These are phyloP conservation scores for Incumbomyces lentus DNA, from an alignment of 2,329 filamentous ascomycete species.

Conservation along the genomic window DNA sequence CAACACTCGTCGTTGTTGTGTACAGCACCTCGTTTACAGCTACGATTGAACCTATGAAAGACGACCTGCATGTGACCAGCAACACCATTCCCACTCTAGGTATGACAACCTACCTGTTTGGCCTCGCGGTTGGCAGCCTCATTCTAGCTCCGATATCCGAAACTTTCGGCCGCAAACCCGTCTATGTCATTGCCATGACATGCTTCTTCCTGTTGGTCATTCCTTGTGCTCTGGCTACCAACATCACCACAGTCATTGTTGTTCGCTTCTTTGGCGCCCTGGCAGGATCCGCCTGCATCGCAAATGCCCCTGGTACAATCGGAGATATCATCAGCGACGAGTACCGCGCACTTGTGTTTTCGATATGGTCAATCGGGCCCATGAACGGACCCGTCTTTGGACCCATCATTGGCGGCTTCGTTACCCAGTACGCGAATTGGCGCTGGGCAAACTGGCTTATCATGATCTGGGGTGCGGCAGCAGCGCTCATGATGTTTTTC, in stretches of 20 bases:
- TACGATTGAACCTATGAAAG: slow-evolving; percentile 56
- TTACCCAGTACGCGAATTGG: slow-evolving; percentile 63
- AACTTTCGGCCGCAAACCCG: slow-evolving; percentile 37
- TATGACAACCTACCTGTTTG: slow-evolving; percentile 67
- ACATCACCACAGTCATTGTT: slow-evolving; percentile 57
- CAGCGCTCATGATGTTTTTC: slow-evolving; percentile 48
- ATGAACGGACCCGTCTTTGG: slow-evolving; percentile 54
- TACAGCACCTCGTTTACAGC: slow-evolving; percentile 73
- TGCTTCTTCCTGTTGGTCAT: slow-evolving; percentile 60
- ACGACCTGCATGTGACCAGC: slow-evolving; percentile 51
- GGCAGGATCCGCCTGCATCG: slow-evolving; percentile 69
- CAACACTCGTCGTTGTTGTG: slow-evolving; percentile 51
- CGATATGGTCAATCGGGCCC: slow-evolving; percentile 72
- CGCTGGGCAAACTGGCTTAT: slow-evolving; percentile 78
- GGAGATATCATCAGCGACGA: slow-evolving; percentile 75
- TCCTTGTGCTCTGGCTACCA: slow-evolving; percentile 59
- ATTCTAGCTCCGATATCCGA: slow-evolving; percentile 59
- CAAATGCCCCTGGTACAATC: slow-evolving; percentile 72
- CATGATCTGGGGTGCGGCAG: slow-evolving; percentile 58
- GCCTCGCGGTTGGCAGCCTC: slow-evolving; percentile 60
- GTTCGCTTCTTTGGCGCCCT: slow-evolving; percentile 64
- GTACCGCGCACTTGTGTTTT: slow-evolving; percentile 70
- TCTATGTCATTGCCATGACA: slow-evolving; percentile 57
- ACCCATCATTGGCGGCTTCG: slow-evolving; percentile 70
- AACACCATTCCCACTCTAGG: slow-evolving; percentile 60